Evolutionary conservation across 129 eudicot genomes (phyloP), one percentile per base, ranked within the genome.

Genomic region (Saposhnikovia divaricata): DNA sequence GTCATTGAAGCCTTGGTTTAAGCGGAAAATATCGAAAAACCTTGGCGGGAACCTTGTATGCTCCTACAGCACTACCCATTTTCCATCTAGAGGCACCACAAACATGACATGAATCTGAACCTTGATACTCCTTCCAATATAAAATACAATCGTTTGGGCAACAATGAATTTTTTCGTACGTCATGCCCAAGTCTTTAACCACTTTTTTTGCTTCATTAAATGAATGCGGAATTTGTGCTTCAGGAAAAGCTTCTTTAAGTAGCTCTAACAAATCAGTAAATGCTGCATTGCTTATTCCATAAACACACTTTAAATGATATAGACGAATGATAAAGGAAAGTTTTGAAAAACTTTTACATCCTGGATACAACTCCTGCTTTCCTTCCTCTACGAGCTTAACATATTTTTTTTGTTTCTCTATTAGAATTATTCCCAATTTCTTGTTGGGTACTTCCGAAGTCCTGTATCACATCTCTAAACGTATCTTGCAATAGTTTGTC

Each of bases 11-110:
- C 37, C 37, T 34, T 34, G 37, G 37, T 34, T 34, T 34, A 34
- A 34, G 37, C 2, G 79, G 83, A 43, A 81, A 81, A 55, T 81
- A 39, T 68, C 84, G 70, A 8, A 81, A 46, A 0, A 81, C 84
- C 47, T 81, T 75, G 2, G 80, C 79, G 1, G 70, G 13, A n/a
- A 61, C 31, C 34, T 8, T 10, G 12, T 61, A 9, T 3, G 13
- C 12, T 61, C 12, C 6, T 16, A 16, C 25, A 18, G 0, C 19
- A 55, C 15, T 55, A 55, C 3, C 9, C 19, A 55, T 55, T 55
- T 55, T 55, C 63, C 9, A 55, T 55, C 63, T 55, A 55, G 63
- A 55, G 3, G 63, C 19, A 16, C 63, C 25, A 55, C 63, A 55
- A 16, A 55, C 63, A 16, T 55, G 63, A 21, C 63, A 55, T 19